A percentile compares a stretch with the other conserved stretches of the same genome.
These are phyloP conservation scores for Tricholoma hemisulphureum DNA, from an alignment of 768 basidiomycete species.

Conservation along the genomic window DNA sequence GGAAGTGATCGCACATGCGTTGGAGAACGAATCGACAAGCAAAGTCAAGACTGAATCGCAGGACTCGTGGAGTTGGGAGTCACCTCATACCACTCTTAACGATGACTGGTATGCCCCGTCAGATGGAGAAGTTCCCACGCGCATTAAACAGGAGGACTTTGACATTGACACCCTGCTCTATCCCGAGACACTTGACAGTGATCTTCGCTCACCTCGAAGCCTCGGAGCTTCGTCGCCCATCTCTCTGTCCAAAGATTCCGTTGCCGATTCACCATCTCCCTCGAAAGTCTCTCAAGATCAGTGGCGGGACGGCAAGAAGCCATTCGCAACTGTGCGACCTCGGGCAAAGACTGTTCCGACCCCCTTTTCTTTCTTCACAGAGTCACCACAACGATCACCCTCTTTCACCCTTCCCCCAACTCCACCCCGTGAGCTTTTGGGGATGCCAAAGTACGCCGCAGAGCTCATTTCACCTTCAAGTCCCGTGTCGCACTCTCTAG, in stretches of 20 bases:
- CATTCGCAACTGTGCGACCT: constrained; percentile 33
- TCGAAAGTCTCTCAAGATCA: constrained; percentile 16
- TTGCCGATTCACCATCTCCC: constrained; percentile 26
- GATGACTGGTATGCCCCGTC: constrained; percentile 28
- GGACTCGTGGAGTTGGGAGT: constrained; percentile 47
- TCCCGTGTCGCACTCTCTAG: constrained; percentile 30
- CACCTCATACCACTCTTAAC: constrained; percentile 19
- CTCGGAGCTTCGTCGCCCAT: constrained; percentile 27
- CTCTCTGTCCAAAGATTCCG: constrained; percentile 28
- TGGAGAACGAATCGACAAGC: constrained; percentile 27
- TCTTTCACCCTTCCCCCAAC: constrained; percentile 11
- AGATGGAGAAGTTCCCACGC: constrained; percentile 29
- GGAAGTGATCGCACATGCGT: constrained; percentile 33
- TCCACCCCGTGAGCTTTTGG: constrained; percentile 15
- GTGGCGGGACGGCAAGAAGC: constrained; percentile 8
- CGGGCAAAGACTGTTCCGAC: constrained; percentile 38
- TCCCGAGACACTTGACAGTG: constrained; percentile 23
- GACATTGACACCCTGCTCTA: constrained; percentile 39
- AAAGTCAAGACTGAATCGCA: constrained; percentile 45
- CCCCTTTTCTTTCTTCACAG: constrained; percentile 22
- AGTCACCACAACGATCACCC: constrained; percentile 5
- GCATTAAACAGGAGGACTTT: constrained; percentile 49
- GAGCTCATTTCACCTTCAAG: constrained; percentile 19
- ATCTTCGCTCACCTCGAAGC: constrained; percentile 17
- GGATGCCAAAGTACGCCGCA: constrained; percentile 20